Conservation (phyloP, 2,329 filamentous ascomycete genomes). For the Truncatella angustata region DNA sequence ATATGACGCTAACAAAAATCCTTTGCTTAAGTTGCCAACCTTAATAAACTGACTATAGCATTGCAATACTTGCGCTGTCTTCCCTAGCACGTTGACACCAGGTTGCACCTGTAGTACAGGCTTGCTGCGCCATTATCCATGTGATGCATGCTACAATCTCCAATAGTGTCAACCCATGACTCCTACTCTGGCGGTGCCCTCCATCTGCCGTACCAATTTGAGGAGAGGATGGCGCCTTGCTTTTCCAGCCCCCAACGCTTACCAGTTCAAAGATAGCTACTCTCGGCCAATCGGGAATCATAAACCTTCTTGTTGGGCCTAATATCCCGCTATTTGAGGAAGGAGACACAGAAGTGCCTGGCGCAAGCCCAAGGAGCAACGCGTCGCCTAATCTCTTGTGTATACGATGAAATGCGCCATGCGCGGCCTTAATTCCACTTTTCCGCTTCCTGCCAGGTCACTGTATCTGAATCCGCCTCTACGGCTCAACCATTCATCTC, state of each 20-base stretch:
- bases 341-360: neutral
- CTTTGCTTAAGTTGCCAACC: no score
- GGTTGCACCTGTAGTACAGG: neutral
- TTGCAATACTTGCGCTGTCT: no score
- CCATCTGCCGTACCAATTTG: no score
- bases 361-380: neutral
- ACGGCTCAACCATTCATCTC: neutral
- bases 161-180: neutral
- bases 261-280: no score
- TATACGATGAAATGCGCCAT: no score
- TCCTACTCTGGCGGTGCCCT: no score
- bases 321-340: neutral
- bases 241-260: no score
- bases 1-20: neutral
- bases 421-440: neutral
- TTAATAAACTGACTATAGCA: no score
- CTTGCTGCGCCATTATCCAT: neutral
- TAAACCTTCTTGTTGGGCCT: neutral
- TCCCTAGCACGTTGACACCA: no score
- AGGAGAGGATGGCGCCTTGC: no score
- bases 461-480: neutral
- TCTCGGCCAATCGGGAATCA: neutral
- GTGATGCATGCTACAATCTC: neutral
- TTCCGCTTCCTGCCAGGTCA: no score
- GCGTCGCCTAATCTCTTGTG: no score